These are phyloP conservation scores for Podospora pseudocomata DNA, from an alignment of 495 filamentous ascomycete genomes.

Conservation along the genomic window DNA sequence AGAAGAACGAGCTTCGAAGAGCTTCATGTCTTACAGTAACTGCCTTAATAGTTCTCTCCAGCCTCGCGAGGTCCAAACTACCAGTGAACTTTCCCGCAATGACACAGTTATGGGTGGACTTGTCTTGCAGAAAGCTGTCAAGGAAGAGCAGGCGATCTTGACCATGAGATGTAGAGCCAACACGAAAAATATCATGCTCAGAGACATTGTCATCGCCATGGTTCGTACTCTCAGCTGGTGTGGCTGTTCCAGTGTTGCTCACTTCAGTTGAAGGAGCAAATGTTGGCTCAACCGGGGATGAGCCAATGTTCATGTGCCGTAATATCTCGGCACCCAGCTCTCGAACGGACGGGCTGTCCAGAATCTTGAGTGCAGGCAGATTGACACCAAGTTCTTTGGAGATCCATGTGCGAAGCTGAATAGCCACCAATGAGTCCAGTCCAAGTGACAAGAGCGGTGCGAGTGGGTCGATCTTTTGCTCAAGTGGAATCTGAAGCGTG, in stretches of 20 bases:
- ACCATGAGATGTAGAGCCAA: background rate
- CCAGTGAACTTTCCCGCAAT: background rate
- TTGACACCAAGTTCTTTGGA: slow-evolving; percentile 27
- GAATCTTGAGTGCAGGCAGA: slow-evolving; percentile 23
- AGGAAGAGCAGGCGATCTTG: background rate
- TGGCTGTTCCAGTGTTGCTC: background rate
- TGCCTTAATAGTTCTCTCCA: background rate
- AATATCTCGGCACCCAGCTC: slow-evolving; percentile 9
- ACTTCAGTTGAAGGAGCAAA: background rate
- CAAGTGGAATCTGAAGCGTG: slow-evolving; percentile 5
- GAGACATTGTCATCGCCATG: background rate
- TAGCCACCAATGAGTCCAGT: slow-evolving; percentile 37
- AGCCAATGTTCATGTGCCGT: background rate
- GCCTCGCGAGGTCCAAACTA: background rate
- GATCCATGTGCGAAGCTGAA: slow-evolving; percentile 34
- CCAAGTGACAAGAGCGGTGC: slow-evolving; percentile 20
- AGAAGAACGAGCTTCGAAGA: background rate
- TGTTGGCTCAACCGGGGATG: background rate
- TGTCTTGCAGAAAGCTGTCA: background rate
- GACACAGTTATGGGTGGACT: background rate
- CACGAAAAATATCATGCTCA: background rate
- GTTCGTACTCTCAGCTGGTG: background rate
- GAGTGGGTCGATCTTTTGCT: slow-evolving; percentile 1
- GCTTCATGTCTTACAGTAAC: background rate
- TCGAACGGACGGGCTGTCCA: slow-evolving; percentile 12